Base-by-base conservation (phyloP, 306 rosid species). In the Inga oerstediana region DNA sequence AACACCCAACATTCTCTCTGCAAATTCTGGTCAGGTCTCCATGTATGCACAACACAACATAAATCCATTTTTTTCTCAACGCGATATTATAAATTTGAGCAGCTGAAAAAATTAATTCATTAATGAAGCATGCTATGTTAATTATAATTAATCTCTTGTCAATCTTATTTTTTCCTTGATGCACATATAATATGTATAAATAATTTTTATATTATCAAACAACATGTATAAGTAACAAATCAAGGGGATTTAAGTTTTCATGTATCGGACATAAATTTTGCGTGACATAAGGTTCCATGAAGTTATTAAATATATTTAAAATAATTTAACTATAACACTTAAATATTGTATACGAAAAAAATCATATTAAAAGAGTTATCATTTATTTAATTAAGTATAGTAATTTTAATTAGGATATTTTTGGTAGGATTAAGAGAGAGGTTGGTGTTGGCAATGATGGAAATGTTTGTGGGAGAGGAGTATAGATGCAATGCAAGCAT, bases 381-480 rank as follows among this genome's bases (percentile, higher is more conserved):
- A 16, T 15, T 17, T 52, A 51, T 11, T 37, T 37, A 15, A 14
- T 51, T 17, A 17, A 52, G 8, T 17, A 52, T 16, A 52, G 2
- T 52, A 52, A 17, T 16, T 19, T 54, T 54, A 16, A 19, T 54
- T 7, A n/a, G 64, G 27, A 2, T 7, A 19, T 17, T 54, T 54
- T 56, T 54, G 64, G 30, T 56, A 56, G 30, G 64, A 2, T 62
- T 4, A 11, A 62, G 15, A 49, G 20, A 1, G 45, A 41, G 81
- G 84, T 80, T 8, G 90, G 82, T 81, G 72, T 30, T 75, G n/a
- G 79, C 22, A 54, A 86, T 75, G 67, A 81, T 84, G 83, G 79
- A 78, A 51, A 74, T 66, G 27, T 48, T 66, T 48, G 64, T 62
- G 81, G 74, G 16, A 67, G 39, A 64, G 72, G n/a, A 68, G 82